Evolutionary conservation across 768 basidiomycete genomes (phyloP), one percentile per base, ranked within the genome.

Genomic region (Podaxis sp.): DNA sequence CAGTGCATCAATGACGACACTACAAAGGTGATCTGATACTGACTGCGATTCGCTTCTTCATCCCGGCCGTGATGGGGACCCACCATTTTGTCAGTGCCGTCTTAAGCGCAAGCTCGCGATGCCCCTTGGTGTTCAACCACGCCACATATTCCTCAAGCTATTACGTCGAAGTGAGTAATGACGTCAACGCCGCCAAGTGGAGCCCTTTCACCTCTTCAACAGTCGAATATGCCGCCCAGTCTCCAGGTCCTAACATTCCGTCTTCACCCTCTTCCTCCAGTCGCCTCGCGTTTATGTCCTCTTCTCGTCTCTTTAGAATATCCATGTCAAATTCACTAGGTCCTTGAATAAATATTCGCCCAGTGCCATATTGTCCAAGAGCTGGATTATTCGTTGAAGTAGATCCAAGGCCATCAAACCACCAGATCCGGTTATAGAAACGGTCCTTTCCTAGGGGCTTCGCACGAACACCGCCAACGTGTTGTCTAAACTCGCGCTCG

Each of bases 401-500:
- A 4, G 89, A 87, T 6, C 96, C 96, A 82, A 95, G 85, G 9
- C 96, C 96, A 74, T 99, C 96, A 71, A 98, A 93, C 96, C 96
- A 99, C 96, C 96, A 99, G 63, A 97, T 81, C 36, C 93, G 87
- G 72, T 97, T 96, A 70, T 92, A 91, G 75, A 98, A 99, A 57
- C 97, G 83, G 72, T 99, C 97, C 65, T 85, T 83, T 13, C 97
- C 97, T 55, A 98, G 70, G 1, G 96, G 94, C 69, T 94, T 91
- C 22, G 93, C 88, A 57, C 97, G 84, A 54, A 95, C 84, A 5
- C 89, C 86, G 60, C 93, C 92, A 46, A 94, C 80, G 54, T 93
- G 82, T 72, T 95, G 90, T 66, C 97, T 82, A 78, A 98, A 99
- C 65, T 98, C 96, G 50, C 93, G 89, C 71, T 98, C 96, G 65